These are phyloP conservation scores for Aureobasidium lini DNA, from an alignment of 2,329 filamentous ascomycete genomes.

Conservation along the genomic window DNA sequence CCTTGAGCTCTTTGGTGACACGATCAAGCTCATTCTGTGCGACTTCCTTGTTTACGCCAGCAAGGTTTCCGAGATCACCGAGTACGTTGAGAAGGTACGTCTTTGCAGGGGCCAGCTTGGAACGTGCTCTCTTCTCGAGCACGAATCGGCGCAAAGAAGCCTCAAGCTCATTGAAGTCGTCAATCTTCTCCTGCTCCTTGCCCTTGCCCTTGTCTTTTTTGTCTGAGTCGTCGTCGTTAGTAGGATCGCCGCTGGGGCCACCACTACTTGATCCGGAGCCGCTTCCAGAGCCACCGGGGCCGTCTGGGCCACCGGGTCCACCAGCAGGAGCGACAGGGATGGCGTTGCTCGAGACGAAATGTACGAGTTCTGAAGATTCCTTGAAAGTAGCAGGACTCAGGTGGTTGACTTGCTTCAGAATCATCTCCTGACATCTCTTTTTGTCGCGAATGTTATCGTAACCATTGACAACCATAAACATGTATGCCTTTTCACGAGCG, in stretches of 20 bases:
- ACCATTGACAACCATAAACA: constrained; percentile 98
- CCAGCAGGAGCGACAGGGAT: constrained; percentile 64
- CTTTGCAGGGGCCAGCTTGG: constrained; percentile 89
- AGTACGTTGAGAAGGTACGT: constrained; percentile 93
- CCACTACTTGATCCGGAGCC: constrained; percentile 23
- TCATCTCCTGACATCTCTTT: constrained; percentile 82
- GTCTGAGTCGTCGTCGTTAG: constrained; percentile 34
- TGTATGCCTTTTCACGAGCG: constrained; percentile 93
- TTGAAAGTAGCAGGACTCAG: constrained; percentile 92
- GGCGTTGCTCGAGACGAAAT: constrained; percentile 96
- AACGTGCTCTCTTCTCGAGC: constrained; percentile 87
- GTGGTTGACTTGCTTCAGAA: constrained; percentile 77
- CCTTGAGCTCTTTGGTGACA: constrained; percentile 69
- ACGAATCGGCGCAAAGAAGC: constrained; percentile 86
- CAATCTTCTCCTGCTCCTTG: constrained; percentile 66
- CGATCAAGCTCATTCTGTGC: constrained; percentile 78
- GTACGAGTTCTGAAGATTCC: constrained; percentile 84
- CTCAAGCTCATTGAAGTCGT: constrained; percentile 85
- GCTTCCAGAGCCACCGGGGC: constrained; percentile 39
- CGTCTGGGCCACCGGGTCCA: constrained; percentile 49
- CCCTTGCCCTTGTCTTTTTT: constrained; percentile 68
- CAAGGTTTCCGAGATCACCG: constrained; percentile 75
- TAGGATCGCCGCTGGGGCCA: constrained; percentile 29
- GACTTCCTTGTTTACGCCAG: constrained; percentile 79
- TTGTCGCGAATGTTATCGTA: constrained; percentile 93